Percentiles rank a stretch among this genome's conserved stretches.
phyloP scores from a whole-genome alignment of 2,329 filamentous ascomycete species.

The Ceratocystis huliohia region DNA sequence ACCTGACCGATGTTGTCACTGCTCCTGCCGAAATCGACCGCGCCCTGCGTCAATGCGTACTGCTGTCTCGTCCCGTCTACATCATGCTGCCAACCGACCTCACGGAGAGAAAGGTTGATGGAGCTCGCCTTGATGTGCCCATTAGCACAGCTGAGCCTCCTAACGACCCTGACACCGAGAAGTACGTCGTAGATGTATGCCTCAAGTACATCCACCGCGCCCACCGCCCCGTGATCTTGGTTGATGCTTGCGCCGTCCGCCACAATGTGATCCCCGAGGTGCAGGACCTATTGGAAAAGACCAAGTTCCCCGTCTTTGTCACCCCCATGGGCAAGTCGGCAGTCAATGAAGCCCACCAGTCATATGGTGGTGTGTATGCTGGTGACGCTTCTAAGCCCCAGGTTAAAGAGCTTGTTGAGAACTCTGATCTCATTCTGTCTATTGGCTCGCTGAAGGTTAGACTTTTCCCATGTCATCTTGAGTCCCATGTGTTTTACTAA shows the following conservation, averaged over 20 bases:
- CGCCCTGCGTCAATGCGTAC: slow-evolving; percentile 60
- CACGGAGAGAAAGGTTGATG: slow-evolving; percentile 63
- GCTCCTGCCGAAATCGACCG: slow-evolving; percentile 67
- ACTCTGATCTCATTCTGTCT: slow-evolving; percentile 56
- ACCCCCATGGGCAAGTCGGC: slow-evolving; percentile 83
- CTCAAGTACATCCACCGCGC: slow-evolving; percentile 60
- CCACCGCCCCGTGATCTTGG: slow-evolving; percentile 62
- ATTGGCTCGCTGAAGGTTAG: slow-evolving; percentile 48
- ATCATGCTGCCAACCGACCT: slow-evolving; percentile 74
- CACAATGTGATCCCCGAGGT: slow-evolving; percentile 63
- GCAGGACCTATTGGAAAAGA: slow-evolving; percentile 58
- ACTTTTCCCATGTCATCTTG: neutral
- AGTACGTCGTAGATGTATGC: slow-evolving; percentile 71
- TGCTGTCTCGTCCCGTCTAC: slow-evolving; percentile 67
- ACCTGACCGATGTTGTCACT: slow-evolving; percentile 55
- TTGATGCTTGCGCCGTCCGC: slow-evolving; percentile 72
- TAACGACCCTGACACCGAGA: slow-evolving; percentile 60
- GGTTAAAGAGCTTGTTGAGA: slow-evolving; percentile 52
- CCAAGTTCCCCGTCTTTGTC: slow-evolving; percentile 69
- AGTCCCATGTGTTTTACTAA: neutral
- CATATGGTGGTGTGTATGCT: slow-evolving; percentile 73
- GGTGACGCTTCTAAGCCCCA: slow-evolving; percentile 58
- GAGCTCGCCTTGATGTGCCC: slow-evolving; percentile 53
- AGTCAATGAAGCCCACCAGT: slow-evolving; percentile 61
- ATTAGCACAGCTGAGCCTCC: slow-evolving; percentile 52